Evolutionary conservation across 495 filamentous ascomycete species (phyloP), one percentile per base, ranked within the genome.

Genomic region (Hyphodiscus hymeniophilus): DNA sequence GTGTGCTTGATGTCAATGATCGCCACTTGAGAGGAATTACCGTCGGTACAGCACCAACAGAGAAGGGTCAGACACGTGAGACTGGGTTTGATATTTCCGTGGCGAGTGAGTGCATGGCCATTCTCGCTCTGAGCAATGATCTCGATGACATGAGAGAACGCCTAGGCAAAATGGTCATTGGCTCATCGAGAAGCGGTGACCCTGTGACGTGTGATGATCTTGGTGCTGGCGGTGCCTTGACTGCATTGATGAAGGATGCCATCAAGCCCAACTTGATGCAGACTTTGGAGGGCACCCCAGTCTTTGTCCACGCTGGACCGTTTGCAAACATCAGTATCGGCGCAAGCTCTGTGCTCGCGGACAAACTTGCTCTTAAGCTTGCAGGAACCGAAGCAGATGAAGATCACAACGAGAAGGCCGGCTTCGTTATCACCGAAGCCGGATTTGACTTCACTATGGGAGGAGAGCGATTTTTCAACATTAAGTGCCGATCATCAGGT

Each of bases 361-460:
- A 98, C 59, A 94, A 88, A 65, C 79, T 98, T 57, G 92, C 92
- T 8, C 69, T 98, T 56, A 98, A 98, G 68, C 81, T 98, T 50
- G 86, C 89, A 7, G 92, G 92, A 56, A 96, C 92, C 2, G 92
- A 98, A 64, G 79, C 79, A n/a, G 90, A 95, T 49, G 92, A 98
- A 70, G 77, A 92, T 56, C 79, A 89, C 57, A 70, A 82, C 23
- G 71, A 80, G 57, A 94, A 94, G 72, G 77, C 84, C 12, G 92
- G 92, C 7, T 96, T 92, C 48, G 90, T 95, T n/a, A 82, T 98
- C 42, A 98, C 92, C 8, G 92, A 98, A 66, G 91, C 92, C 38
- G 92, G 92, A 7, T 98, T 98, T 65, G 92, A 98, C 65, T 98
- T 98, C 69, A 96, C 92, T 42, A 98, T 98, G 92, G 92, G 92